Base-by-base conservation (phyloP, 2,329 filamentous ascomycete species). In the Botrytis fabae region DNA sequence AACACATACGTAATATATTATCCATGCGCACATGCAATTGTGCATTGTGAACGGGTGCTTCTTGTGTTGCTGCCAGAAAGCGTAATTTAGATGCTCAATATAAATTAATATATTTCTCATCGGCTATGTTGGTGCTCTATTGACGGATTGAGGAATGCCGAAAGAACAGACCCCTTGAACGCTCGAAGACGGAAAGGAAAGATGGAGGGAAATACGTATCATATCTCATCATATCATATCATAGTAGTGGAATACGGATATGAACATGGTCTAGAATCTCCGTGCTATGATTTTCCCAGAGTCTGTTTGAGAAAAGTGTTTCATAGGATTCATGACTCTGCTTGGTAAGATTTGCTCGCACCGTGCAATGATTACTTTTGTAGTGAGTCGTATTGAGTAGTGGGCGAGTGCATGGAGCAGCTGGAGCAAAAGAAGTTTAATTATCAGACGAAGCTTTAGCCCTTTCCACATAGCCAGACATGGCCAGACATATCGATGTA, bases 31-130 rank as follows among this genome's bases (percentile, higher is more conserved):
- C 64, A 68, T 54, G 46, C 40, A 54, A 54, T 28, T 54, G 35
- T 68, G 64, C 35, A 68, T 16, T 54, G 22, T 18, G 22, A n/a
- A 28, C 51, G 6, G 46, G 35, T 7, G 16, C 1, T n/a, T 54
- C 12, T n/a, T n/a, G 25, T 54, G 5, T 18, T 28, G 51, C 28
- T 28, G 51, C 51, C 51, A 63, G 22, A 57, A 22, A 57, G 65
- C 32, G 44, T 54, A 66, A 40, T 66, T 54, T 66, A n/a, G 64
- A 40, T 40, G 2, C 20, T 68, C 48, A 57, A 68, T 68, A 28
- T 42, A 57, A 68, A 42, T 68, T 68, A 57, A 57, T 68, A 57
- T 68, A 42, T 32, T 38, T 66, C 16, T 16, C 38, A 69, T 69
- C 35, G 65, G 65, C 65, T 57, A 68, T 68, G 48, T 68, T 42